Base-by-base conservation (phyloP, 2,329 filamentous ascomycete species). In the Colletotrichum cuscutae region DNA sequence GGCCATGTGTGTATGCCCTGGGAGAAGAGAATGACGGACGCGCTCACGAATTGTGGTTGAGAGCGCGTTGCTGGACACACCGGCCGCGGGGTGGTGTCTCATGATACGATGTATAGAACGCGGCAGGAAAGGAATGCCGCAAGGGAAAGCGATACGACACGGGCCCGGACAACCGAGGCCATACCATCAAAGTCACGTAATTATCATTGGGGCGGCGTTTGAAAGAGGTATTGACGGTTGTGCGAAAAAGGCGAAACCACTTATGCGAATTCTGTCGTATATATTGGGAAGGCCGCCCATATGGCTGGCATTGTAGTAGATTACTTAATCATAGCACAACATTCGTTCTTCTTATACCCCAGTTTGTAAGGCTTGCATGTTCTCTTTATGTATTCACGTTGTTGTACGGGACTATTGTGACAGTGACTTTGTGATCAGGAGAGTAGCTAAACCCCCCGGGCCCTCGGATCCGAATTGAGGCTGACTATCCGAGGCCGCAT, bases 201-300 rank as follows among this genome's bases (percentile, higher is more conserved):
- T 68, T 62, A 65, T 72, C 65, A 75, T 74, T 67, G 65, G 72
- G 35, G 53, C 72, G 74, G 74, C 72, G 72, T 75, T 75, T 56
- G 57, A 57, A 74, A 74, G 72, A 74, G 67, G 71, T 22, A 64
- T 57, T 54, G 65, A 53, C 54, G 60, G 61, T 58, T 71, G 73
- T 67, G 71, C 65, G 59, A 54, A 58, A 53, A 35, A 37, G 15
- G 3, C 15, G 37, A 22, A 22, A 46, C n/a, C 26, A 56, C 57
- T 26, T 53, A 54, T 37, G 56, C 57, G 52, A 63, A 59, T 73
- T 59, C 52, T 64, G 37, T 64, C 69, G 74, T 74, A 74, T 30
- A 74, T 74, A 74, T 65, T 59, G 28, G 68, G 71, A 56, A 53
- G 30, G 68, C 65, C 74, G 26, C 63, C 68, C 62, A 61, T 30